phyloP scores from a whole-genome alignment of 306 rosid species.

The Spatholobus suberectus region DNA sequence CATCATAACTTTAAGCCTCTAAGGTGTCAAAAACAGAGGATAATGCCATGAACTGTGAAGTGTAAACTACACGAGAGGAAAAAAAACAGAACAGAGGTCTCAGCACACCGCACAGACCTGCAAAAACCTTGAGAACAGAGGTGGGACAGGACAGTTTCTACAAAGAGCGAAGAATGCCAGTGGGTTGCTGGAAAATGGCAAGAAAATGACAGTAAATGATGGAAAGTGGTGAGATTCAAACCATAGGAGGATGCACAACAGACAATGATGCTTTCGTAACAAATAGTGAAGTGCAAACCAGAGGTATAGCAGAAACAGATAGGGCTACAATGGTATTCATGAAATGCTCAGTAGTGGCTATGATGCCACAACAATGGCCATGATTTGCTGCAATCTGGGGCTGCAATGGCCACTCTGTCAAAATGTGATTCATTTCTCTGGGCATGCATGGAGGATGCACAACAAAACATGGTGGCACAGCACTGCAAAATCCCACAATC shows the following conservation, averaged over 20 bases:
- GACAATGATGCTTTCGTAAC: neutral
- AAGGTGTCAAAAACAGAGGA: neutral
- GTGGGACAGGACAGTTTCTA: neutral
- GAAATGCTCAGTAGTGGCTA: neutral
- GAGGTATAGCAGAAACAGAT: neutral
- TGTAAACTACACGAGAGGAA: neutral
- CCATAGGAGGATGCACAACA: neutral
- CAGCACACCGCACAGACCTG: neutral
- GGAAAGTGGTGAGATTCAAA: neutral
- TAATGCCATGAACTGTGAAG: neutral
- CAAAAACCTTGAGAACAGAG: neutral
- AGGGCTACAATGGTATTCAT: neutral
- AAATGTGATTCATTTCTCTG: neutral
- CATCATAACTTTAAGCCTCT: neutral
- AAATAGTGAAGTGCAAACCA: neutral
- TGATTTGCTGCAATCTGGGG: neutral
- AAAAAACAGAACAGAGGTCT: constrained; percentile 9
- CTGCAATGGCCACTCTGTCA: neutral
- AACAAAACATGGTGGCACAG: neutral
- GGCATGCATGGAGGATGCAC: neutral
- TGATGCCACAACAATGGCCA: neutral
- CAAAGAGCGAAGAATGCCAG: neutral
- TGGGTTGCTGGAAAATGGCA: neutral
- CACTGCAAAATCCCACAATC: neutral
- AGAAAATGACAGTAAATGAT: neutral